A percentile compares a stretch with the other conserved stretches of the same genome.
Conservation (phyloP, 129 eudicot species). For the Solidago caesia region DNA sequence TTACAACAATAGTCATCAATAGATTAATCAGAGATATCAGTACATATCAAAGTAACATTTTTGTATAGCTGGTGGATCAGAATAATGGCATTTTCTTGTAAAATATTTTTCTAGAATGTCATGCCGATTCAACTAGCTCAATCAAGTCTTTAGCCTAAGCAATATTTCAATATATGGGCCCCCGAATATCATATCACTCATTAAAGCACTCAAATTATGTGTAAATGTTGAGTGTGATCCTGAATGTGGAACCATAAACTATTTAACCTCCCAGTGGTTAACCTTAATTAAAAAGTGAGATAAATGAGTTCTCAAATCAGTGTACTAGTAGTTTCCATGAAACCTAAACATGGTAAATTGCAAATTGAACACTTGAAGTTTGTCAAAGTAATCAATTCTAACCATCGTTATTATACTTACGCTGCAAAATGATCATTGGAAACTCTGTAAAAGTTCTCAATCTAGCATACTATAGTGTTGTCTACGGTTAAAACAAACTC, state of each 20-base stretch:
- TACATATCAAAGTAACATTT: not conserved
- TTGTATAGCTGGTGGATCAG: not conserved
- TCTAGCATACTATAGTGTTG: not conserved
- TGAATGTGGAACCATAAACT: conserved; percentile 5
- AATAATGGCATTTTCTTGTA: not conserved
- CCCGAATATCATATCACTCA: too few species aligned
- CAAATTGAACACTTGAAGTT: not conserved
- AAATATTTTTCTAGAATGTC: too few species aligned
- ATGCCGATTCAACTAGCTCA: conserved; percentile 1
- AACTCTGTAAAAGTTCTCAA: not conserved
- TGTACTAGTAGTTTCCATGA: not conserved
- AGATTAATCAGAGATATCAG: not conserved
- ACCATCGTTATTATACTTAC: not conserved
- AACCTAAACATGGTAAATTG: conserved; percentile 1
- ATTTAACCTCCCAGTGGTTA: not conserved
- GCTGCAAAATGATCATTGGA: not conserved
- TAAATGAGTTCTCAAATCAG: not conserved
- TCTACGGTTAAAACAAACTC: too few species aligned
- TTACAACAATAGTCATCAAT: conserved; percentile 7
- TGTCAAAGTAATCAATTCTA: conserved; percentile 9
- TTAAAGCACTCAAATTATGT: not conserved
- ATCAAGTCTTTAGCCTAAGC: not conserved
- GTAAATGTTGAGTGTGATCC: not conserved
- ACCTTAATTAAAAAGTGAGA: not conserved
- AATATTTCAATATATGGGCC: not conserved